Conservation (phyloP, 495 filamentous ascomycete species). For the Daldinia loculata region DNA sequence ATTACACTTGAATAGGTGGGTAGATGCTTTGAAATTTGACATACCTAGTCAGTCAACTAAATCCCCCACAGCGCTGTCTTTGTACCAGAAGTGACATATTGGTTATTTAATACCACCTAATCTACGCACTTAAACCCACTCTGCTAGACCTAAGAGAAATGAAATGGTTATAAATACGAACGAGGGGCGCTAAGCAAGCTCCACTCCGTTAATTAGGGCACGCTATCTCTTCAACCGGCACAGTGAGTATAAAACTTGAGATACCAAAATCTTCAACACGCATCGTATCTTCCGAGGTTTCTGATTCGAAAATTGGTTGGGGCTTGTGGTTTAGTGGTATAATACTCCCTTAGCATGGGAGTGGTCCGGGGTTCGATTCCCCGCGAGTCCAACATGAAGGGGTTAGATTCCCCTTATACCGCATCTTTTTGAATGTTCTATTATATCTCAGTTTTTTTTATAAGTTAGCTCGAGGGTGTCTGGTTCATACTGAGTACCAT, state of each 20-base stretch:
- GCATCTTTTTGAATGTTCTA: background rate
- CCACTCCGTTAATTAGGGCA: background rate
- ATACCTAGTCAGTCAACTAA: background rate
- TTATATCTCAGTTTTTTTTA: too few relatives aligned
- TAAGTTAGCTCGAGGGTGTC: background rate
- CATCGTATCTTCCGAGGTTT: background rate
- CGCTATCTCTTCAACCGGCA: background rate
- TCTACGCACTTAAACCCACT: background rate
- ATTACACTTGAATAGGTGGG: too few relatives aligned
- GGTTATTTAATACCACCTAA: background rate
- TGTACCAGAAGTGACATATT: background rate
- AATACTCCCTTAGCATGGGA: constrained; percentile 52
- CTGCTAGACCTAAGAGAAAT: background rate
- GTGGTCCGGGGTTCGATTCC: constrained; percentile 68
- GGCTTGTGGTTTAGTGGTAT: constrained; percentile 45
- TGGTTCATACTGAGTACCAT: background rate
- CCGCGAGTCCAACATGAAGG: constrained; percentile 51
- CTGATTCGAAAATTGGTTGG: background rate
- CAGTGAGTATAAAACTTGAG: background rate
- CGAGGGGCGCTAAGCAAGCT: background rate
- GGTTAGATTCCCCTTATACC: constrained; percentile 2
- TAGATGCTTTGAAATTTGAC: background rate
- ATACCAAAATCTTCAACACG: background rate
- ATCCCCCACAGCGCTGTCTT: background rate
- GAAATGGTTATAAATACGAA: background rate